Percentiles rank a stretch among this genome's conserved stretches.
phyloP scores from a whole-genome alignment of 768 basidiomycete genomes.

The Psilocybe sp. region DNA sequence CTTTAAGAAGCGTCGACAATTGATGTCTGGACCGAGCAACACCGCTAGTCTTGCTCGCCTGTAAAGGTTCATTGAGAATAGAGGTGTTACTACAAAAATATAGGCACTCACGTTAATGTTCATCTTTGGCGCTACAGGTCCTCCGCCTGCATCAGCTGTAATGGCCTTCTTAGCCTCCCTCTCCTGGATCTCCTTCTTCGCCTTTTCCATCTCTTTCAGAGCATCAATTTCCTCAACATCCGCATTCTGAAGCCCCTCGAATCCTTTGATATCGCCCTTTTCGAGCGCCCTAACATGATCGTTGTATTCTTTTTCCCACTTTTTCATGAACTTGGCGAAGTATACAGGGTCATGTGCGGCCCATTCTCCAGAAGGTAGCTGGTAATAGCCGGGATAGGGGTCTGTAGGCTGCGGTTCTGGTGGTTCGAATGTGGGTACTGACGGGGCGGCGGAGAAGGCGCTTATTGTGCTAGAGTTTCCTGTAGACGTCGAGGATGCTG shows the following conservation, averaged over 20 bases:
- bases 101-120: slow-evolving; percentile 65
- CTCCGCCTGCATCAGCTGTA: slow-evolving; percentile 55
- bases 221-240: slow-evolving; percentile 65
- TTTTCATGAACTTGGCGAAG: slow-evolving; percentile 64
- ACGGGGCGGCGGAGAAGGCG: slow-evolving; percentile 64
- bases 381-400: slow-evolving; percentile 85
- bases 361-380: slow-evolving; percentile 78
- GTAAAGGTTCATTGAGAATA: slow-evolving; percentile 2
- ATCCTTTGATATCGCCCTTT: slow-evolving; percentile 64
- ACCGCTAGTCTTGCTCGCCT: slow-evolving; percentile 71
- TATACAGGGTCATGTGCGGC: slow-evolving; percentile 69
- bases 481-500: too few species aligned
- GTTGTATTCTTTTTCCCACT: slow-evolving; percentile 74
- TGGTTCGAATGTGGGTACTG: slow-evolving; percentile 61
- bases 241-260: slow-evolving; percentile 59
- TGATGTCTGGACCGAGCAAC: slow-evolving; percentile 77
- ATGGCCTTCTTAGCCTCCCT: slow-evolving; percentile 75
- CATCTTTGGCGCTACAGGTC: slow-evolving; percentile 73
- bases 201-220: slow-evolving; percentile 72
- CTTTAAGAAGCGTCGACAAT: slow-evolving; percentile 73
- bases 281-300: slow-evolving; percentile 70
- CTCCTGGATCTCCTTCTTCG: slow-evolving; percentile 71
- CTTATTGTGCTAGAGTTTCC: neutral
- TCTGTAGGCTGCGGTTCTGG: slow-evolving; percentile 75
- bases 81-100: neutral